phyloP scores from a whole-genome alignment of 2,329 filamentous ascomycete genomes.

The Aspergillus tamarii region DNA sequence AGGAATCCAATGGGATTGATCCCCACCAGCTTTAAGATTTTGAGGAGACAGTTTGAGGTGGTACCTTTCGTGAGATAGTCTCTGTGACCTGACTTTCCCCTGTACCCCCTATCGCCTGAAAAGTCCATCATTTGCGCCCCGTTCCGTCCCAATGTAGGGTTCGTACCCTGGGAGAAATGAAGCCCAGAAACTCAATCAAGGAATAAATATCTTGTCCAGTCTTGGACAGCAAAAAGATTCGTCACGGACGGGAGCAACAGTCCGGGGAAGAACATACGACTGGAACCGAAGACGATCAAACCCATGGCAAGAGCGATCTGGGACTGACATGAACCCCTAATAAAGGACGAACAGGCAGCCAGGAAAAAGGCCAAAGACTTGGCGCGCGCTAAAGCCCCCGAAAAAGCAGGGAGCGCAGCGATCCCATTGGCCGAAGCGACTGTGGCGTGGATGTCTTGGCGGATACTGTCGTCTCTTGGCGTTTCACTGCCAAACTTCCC shows the following conservation, averaged over 20 bases:
- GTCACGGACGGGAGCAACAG: background rate
- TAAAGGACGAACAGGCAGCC: background rate
- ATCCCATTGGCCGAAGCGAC: background rate
- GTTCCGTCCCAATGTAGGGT: background rate
- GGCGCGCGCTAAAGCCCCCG: background rate
- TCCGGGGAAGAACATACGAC: background rate
- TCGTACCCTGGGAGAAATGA: background rate
- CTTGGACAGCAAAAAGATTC: background rate
- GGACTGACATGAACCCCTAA: background rate
- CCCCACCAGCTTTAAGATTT: background rate
- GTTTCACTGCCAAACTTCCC: constrained; percentile 4
- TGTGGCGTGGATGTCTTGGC: constrained; percentile 2
- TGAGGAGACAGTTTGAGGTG: background rate
- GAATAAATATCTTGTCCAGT: background rate
- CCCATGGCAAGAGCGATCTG: background rate
- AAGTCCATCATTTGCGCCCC: background rate
- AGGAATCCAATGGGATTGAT: background rate
- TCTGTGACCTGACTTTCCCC: background rate
- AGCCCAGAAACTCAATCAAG: background rate
- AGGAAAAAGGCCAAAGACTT: background rate
- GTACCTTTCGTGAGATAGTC: background rate
- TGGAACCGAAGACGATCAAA: background rate
- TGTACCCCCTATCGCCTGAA: background rate
- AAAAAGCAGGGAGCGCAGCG: background rate
- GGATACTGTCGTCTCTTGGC: background rate